These are phyloP conservation scores for Fusarium sp. DNA, from an alignment of 2,329 filamentous ascomycete genomes.

Conservation along the genomic window DNA sequence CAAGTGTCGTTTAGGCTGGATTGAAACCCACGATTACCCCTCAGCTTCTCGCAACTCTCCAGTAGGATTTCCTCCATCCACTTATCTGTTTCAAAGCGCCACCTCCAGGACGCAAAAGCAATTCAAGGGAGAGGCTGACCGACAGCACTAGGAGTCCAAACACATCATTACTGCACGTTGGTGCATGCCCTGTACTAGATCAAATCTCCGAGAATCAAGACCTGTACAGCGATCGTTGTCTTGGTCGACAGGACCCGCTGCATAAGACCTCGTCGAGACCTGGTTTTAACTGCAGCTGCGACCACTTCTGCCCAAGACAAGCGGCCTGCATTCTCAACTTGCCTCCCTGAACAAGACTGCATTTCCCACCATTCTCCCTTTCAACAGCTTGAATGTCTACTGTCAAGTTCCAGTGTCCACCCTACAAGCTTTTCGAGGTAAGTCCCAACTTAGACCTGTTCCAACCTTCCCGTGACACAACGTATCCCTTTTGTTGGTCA, in stretches of 20 bases:
- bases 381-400: constrained; percentile 67
- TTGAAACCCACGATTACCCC: constrained; percentile 51
- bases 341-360: constrained; percentile 46
- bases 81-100: constrained; percentile 53
- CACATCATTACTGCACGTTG: constrained; percentile 47
- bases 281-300: constrained; percentile 50
- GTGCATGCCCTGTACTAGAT: constrained; percentile 48
- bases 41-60: constrained; percentile 48
- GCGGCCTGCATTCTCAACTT: constrained; percentile 50
- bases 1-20: constrained; percentile 52
- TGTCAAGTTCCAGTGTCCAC: constrained; percentile 65
- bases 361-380: constrained; percentile 51
- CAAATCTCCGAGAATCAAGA: constrained; percentile 55
- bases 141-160: constrained; percentile 47
- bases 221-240: constrained; percentile 46
- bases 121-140: constrained; percentile 50
- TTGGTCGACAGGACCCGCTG: constrained; percentile 45
- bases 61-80: constrained; percentile 49
- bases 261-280: constrained; percentile 55
- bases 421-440: constrained; percentile 70
- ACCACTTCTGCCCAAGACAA: constrained; percentile 54
- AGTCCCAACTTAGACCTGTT: constrained; percentile 56
- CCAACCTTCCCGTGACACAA: constrained; percentile 44
- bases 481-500: constrained; percentile 33
- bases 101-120: constrained; percentile 50